A percentile compares a stretch with the other conserved stretches of the same genome.
These are phyloP conservation scores for Capniomyces stellatus DNA, from an alignment of 371 early-diverging fungal genomes.

Conservation along the genomic window DNA sequence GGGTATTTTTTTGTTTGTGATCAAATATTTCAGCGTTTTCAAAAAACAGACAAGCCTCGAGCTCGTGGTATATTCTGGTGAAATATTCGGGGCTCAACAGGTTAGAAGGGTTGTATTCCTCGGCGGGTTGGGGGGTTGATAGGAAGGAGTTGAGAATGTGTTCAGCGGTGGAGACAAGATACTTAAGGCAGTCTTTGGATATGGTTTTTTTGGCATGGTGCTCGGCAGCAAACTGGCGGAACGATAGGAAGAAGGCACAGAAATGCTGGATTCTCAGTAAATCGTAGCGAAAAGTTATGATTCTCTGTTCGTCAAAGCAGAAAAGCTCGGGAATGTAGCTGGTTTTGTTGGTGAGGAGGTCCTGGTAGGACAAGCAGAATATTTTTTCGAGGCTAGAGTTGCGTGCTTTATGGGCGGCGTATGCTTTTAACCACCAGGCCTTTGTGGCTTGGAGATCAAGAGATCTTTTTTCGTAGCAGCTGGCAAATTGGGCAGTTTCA, in stretches of 20 bases:
- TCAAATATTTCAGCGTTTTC: background rate
- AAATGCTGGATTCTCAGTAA: background rate
- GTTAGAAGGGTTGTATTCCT: background rate
- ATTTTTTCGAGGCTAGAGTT: background rate
- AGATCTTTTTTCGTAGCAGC: background rate
- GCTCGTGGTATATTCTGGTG: background rate
- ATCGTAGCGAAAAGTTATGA: background rate
- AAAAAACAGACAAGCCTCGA: background rate
- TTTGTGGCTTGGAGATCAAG: background rate
- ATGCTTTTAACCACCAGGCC: background rate
- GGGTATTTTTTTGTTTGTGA: background rate
- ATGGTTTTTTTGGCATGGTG: background rate
- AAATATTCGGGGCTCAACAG: background rate
- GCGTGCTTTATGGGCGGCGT: background rate
- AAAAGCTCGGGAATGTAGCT: background rate
- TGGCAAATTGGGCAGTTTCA: conserved; percentile 19
- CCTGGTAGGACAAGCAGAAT: background rate
- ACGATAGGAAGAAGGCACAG: background rate
- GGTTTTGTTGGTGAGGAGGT: background rate
- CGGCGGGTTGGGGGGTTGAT: background rate
- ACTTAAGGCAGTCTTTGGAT: background rate
- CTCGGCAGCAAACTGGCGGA: background rate
- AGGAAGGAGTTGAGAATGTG: background rate
- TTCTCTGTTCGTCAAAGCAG: background rate
- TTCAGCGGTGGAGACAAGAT: background rate